Conservation (phyloP, 805 yeast genomes). For the Teunomyces stri region DNA sequence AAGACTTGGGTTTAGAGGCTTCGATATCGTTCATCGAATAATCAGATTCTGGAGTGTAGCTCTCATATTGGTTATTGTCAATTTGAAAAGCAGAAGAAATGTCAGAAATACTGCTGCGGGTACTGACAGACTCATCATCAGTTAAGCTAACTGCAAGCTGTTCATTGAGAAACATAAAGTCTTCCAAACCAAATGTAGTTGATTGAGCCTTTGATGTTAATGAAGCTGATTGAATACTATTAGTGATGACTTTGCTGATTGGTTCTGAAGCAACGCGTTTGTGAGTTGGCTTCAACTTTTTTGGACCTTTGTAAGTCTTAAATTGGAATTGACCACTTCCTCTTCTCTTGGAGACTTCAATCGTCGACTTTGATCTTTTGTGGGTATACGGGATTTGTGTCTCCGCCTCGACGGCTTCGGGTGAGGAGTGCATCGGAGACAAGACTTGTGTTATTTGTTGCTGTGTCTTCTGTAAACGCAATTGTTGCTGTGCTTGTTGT, state of each 20-base stretch:
- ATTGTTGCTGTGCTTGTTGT: constrained; percentile 15
- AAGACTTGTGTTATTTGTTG: constrained; percentile 2
- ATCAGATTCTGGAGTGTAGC: constrained; percentile 23
- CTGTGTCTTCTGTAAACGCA: constrained; percentile 4
- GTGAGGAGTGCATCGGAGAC: neutral
- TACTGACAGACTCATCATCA: constrained; percentile 8
- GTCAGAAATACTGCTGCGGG: constrained; percentile 6
- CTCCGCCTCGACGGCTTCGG: constrained; percentile 1
- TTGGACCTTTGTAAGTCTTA: constrained; percentile 31
- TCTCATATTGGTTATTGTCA: constrained; percentile 7
- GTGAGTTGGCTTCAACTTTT: constrained; percentile 16
- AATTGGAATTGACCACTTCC: constrained; percentile 23
- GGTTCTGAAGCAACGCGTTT: constrained; percentile 25
- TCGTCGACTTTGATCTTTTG: constrained; percentile 27
- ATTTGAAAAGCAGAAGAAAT: neutral
- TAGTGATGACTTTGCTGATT: neutral
- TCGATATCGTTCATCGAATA: constrained; percentile 18
- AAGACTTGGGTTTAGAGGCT: constrained; percentile 11
- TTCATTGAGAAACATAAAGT: constrained; percentile 26
- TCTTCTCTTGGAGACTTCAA: constrained; percentile 18
- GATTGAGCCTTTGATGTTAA: constrained; percentile 5
- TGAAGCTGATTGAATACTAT: constrained; percentile 3
- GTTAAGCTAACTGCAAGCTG: constrained; percentile 16
- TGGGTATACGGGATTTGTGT: constrained; percentile 11
- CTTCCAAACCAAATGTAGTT: constrained; percentile 21